A percentile compares a stretch with the other conserved stretches of the same genome.
Evolutionary conservation across 1,139 yeast species (phyloP).

Genomic region (Diutina catenulata): DNA sequence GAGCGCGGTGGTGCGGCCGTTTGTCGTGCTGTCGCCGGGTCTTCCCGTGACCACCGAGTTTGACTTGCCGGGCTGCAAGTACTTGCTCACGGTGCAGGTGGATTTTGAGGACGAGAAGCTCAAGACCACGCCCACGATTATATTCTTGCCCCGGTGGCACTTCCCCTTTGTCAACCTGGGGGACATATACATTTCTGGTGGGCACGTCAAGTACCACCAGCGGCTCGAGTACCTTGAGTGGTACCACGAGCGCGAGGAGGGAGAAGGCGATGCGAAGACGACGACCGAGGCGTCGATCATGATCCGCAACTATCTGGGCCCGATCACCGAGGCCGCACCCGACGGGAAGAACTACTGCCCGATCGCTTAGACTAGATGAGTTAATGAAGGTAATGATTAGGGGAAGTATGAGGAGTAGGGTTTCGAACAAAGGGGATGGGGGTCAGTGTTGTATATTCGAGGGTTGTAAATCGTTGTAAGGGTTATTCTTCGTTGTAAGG

Average conservation of each 20-base stretch:
- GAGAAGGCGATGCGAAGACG: neutral
- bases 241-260: constrained; percentile 33
- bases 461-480: too few relatives aligned
- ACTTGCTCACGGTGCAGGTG: constrained; percentile 32
- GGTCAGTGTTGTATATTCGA: too few relatives aligned
- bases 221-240: constrained; percentile 52
- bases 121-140: constrained; percentile 35
- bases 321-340: neutral
- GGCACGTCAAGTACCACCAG: constrained; percentile 40
- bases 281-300: constrained; percentile 4
- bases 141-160: constrained; percentile 65
- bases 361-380: neutral
- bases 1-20: constrained; percentile 65
- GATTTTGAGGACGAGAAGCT: constrained; percentile 8
- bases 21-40: constrained; percentile 51
- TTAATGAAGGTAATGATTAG: too few relatives aligned
- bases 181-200: constrained; percentile 39
- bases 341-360: neutral
- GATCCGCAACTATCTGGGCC: constrained; percentile 5
- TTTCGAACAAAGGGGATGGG: too few relatives aligned
- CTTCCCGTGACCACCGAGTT: constrained; percentile 38
- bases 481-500: too few relatives aligned
- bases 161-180: constrained; percentile 35
- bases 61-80: constrained; percentile 35
- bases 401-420: too few relatives aligned